Evolutionary conservation across 805 yeast species (phyloP), one percentile per base, ranked within the genome.

Genomic region (Clavispora carvajalis): DNA sequence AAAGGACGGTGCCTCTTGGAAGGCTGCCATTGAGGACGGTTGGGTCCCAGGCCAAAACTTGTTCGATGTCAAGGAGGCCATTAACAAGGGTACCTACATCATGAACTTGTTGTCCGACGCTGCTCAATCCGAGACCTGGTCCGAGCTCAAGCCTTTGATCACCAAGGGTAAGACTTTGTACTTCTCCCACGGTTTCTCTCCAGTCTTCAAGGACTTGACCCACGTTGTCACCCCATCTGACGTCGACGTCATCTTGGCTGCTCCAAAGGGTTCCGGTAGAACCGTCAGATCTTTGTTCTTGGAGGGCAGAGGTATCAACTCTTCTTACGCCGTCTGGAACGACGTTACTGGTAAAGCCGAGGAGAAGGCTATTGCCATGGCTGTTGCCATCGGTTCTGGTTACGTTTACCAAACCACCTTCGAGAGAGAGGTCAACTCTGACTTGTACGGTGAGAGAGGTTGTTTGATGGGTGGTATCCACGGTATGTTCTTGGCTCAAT

Each of bases 181-280:
- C 87, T 93, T 93, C 79, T 85, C 99, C 52, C 99, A 93, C 77
- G 99, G 99, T 66, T 93, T 93, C 87, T 90, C 97, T 42, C 98
- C 98, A 64, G 97, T 93, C 48, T 93, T 93, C 91, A 88, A 89
- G 77, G 89, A 89, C 60, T 83, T 91, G 73, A 93, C 99, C 67
- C 77, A 90, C 62, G 99, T 93, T 60, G 96, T 81, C 60, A 84
- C 96, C 62, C 99, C 99, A 76, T 73, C 74, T 55, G 85, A 91
- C 74, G 79, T 93, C 55, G 99, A 93, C 65, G 97, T 90, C 56
- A 93, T 93, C 75, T 79, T 93, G 65, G 99, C 91, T 64, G 99
- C 99, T 71, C 99, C 99, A 76, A 93, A 93, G 85, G 99, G 99
- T 69, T 91, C 98, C 51, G 99, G 99, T 76, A 89, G 99, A 80